phyloP scores from a whole-genome alignment of 1,284 basidiomycete species.

The Ceratobasidium theobromae region DNA sequence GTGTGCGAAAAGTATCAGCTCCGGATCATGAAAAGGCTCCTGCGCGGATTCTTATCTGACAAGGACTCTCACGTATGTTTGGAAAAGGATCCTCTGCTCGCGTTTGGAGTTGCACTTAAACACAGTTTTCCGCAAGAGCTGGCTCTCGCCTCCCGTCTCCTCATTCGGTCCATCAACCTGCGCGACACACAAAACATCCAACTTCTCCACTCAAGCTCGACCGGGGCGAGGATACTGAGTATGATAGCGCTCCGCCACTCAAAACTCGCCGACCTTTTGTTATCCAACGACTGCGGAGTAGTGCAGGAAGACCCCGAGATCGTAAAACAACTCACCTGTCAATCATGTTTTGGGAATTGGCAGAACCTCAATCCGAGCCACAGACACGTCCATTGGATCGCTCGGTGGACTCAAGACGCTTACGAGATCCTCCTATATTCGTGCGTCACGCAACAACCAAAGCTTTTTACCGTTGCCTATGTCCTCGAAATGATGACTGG shows the following conservation, averaged over 20 bases:
- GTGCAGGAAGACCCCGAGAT: background rate
- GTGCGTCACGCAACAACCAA: constrained; percentile 4
- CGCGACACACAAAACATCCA: background rate
- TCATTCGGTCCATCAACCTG: background rate
- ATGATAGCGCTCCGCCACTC: constrained; percentile 5
- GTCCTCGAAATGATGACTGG: background rate
- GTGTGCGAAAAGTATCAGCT: background rate
- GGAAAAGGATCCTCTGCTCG: constrained; percentile 4
- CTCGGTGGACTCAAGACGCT: background rate
- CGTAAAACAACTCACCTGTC: background rate
- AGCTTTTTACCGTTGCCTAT: constrained; percentile 8
- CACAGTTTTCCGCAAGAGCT: constrained; percentile 3
- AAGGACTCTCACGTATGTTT: background rate
- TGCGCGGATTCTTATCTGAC: background rate
- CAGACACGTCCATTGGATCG: constrained; percentile 1
- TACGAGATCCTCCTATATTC: background rate
- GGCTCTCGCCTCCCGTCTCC: background rate
- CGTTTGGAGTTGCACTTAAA: background rate
- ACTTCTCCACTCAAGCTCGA: background rate
- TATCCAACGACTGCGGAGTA: background rate
- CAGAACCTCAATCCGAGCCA: no score
- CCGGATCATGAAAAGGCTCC: constrained; percentile 4
- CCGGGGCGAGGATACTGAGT: background rate
- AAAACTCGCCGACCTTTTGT: constrained; percentile 5
- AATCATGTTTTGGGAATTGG: background rate